These are phyloP conservation scores for Arthromyces matolae DNA, from an alignment of 768 basidiomycete genomes.

Conservation along the genomic window DNA sequence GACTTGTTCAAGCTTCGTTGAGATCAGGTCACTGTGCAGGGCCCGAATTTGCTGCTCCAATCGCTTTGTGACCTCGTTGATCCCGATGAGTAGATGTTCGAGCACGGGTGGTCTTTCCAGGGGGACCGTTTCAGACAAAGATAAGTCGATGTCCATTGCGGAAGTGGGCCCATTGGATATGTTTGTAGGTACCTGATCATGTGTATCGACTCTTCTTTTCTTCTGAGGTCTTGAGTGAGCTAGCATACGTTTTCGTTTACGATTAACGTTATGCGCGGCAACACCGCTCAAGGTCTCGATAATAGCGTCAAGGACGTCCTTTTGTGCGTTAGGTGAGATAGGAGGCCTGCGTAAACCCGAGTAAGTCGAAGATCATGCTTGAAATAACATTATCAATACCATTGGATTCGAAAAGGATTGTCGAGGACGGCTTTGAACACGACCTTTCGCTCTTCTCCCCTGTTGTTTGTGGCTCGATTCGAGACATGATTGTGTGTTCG, in stretches of 20 bases:
- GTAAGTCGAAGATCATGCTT: conserved; percentile 9
- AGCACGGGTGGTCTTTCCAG: conserved; percentile 36
- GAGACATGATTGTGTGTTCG: conserved; percentile 55
- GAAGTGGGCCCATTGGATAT: neutral
- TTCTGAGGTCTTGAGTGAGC: conserved; percentile 6
- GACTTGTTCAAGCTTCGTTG: conserved; percentile 11
- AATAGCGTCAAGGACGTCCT: conserved; percentile 48
- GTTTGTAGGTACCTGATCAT: neutral
- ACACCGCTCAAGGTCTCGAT: conserved; percentile 49
- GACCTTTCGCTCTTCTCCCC: conserved; percentile 50
- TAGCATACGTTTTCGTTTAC: conserved; percentile 38
- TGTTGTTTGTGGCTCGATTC: conserved; percentile 54
- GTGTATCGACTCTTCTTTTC: conserved; percentile 8
- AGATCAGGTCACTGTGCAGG: conserved; percentile 25
- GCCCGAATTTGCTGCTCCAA: conserved; percentile 55
- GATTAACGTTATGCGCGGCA: conserved; percentile 37
- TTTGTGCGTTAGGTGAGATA: conserved; percentile 61
- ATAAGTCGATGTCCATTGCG: neutral
- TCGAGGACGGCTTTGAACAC: conserved; percentile 70
- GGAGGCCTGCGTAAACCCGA: conserved; percentile 47
- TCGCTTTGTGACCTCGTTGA: conserved; percentile 74
- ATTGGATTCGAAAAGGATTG: conserved; percentile 66
- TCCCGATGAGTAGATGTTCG: conserved; percentile 56
- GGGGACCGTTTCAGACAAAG: neutral
- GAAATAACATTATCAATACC: conserved; percentile 40